Percentiles rank a stretch among this genome's conserved stretches.
Evolutionary conservation across 176 grass and related monocot genomes (phyloP).

Genomic region (Tillandsia fasciculata): DNA sequence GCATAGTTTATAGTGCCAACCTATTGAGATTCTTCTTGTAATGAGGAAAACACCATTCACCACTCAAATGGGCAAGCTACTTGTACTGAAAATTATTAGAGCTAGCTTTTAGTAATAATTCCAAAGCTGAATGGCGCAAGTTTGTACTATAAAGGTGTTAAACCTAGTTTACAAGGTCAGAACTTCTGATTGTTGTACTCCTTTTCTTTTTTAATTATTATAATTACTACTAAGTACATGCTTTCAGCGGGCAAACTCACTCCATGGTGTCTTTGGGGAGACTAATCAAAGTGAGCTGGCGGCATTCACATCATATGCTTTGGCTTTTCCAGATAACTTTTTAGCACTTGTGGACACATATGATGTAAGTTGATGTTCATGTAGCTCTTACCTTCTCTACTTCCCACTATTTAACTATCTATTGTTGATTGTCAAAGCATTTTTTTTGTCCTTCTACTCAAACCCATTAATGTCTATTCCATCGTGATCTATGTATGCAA

Average conservation of each 20-base stretch:
- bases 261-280: conserved; percentile 50
- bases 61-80: too few species aligned
- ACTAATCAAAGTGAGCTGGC: conserved; percentile 96
- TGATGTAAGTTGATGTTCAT: conserved; percentile 52
- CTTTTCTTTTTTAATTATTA: conserved; percentile 1
- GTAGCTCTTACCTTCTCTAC: not conserved
- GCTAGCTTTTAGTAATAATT: too few species aligned
- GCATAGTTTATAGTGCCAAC: too few species aligned
- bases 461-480: too few species aligned
- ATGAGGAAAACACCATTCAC: too few species aligned
- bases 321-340: conserved; percentile 90
- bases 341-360: conserved; percentile 94
- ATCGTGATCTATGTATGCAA: too few species aligned
- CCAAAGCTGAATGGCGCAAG: too few species aligned
- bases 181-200: not conserved
- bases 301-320: conserved; percentile 90
- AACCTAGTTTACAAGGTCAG: too few species aligned
- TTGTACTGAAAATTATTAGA: too few species aligned
- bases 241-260: conserved; percentile 36
- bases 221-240: not conserved
- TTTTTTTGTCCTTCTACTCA: not conserved
- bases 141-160: not conserved
- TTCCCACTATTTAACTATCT: not conserved
- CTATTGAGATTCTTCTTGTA: too few species aligned
- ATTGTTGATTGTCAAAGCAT: not conserved